Percentiles rank a stretch among this genome's conserved stretches.
Evolutionary conservation across 768 basidiomycete genomes (phyloP).

Genomic region (Pilatotrama ljubarskyi): DNA sequence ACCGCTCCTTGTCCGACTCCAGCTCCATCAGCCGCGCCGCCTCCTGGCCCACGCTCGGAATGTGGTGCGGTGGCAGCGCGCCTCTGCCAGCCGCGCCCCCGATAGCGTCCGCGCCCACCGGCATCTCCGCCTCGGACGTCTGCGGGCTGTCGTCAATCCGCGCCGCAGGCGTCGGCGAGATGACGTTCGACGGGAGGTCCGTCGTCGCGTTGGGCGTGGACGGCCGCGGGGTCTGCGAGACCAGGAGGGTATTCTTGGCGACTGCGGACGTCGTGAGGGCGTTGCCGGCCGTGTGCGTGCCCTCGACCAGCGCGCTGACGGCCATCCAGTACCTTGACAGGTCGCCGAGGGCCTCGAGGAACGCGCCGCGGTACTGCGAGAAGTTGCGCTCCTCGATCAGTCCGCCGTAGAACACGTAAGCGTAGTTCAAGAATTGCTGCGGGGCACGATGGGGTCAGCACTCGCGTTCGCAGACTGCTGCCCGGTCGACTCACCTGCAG

Average conservation of each 20-base stretch:
- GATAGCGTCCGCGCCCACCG: constrained; percentile 14
- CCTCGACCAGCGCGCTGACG: constrained; percentile 82
- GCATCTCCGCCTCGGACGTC: constrained; percentile 26
- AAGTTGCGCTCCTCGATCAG: constrained; percentile 82
- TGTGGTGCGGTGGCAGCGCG: constrained; percentile 15
- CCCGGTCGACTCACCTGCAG: constrained; percentile 48
- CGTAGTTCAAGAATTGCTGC: constrained; percentile 87
- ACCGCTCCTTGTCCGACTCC: constrained; percentile 89
- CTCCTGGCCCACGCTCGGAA: constrained; percentile 78
- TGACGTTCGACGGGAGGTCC: constrained; percentile 24
- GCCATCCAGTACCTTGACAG: constrained; percentile 94
- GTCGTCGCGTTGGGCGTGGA: constrained; percentile 16
- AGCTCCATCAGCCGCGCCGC: constrained; percentile 83
- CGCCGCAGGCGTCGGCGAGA: constrained; percentile 27
- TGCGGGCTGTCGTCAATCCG: constrained; percentile 33
- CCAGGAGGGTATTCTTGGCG: constrained; percentile 29
- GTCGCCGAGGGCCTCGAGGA: constrained; percentile 97
- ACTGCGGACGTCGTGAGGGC: constrained; percentile 57
- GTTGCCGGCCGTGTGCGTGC: constrained; percentile 37
- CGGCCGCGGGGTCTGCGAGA: constrained; percentile 31
- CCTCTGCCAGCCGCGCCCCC: constrained; percentile 15
- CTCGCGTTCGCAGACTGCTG: not conserved
- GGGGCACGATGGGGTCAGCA: not conserved
- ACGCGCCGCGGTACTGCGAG: constrained; percentile 68
- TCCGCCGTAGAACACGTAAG: constrained; percentile 91